Percentiles rank a stretch among this genome's conserved stretches.
Conservation (phyloP, 495 filamentous ascomycete species). For the Podospora appendiculata region DNA sequence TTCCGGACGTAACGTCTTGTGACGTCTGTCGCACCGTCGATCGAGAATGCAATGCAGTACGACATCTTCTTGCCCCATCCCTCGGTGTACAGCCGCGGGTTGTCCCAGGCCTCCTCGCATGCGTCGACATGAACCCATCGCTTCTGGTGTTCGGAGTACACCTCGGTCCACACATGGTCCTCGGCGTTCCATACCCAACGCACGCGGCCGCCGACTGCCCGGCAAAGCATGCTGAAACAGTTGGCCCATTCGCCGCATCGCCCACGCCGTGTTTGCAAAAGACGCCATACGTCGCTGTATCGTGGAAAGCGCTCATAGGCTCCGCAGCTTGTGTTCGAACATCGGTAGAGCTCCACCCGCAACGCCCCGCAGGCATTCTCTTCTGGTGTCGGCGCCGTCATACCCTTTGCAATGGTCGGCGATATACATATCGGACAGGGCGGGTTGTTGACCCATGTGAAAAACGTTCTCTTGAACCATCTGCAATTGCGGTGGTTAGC, state of each 20-base stretch:
- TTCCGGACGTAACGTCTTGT: constrained; percentile 92
- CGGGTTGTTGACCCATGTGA: constrained; percentile 95
- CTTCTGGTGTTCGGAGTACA: constrained; percentile 89
- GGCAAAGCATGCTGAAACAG: constrained; percentile 97
- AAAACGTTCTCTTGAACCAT: constrained; percentile 95
- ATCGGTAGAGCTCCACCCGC: constrained; percentile 83
- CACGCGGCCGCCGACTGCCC: constrained; percentile 82
- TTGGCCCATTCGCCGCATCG: constrained; percentile 95
- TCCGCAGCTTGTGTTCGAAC: constrained; percentile 61
- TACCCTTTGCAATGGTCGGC: constrained; percentile 75
- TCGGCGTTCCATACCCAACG: constrained; percentile 99
- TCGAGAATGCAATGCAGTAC: constrained; percentile 95
- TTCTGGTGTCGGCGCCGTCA: constrained; percentile 77
- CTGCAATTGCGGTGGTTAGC: constrained; percentile 37
- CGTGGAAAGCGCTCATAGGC: constrained; percentile 84
- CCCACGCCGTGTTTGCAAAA: constrained; percentile 77
- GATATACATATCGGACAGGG: constrained; percentile 70
- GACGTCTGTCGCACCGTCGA: constrained; percentile 91
- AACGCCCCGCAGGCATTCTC: constrained; percentile 81
- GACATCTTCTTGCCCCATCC: constrained; percentile 93
- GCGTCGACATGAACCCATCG: constrained; percentile 96
- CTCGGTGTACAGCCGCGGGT: constrained; percentile 85
- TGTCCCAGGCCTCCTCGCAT: constrained; percentile 94
- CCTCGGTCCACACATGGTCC: constrained; percentile 95
- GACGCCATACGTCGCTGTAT: constrained; percentile 91